phyloP scores from a whole-genome alignment of 2,329 filamentous ascomycete species.

The Phaeoacremonium minimum region DNA sequence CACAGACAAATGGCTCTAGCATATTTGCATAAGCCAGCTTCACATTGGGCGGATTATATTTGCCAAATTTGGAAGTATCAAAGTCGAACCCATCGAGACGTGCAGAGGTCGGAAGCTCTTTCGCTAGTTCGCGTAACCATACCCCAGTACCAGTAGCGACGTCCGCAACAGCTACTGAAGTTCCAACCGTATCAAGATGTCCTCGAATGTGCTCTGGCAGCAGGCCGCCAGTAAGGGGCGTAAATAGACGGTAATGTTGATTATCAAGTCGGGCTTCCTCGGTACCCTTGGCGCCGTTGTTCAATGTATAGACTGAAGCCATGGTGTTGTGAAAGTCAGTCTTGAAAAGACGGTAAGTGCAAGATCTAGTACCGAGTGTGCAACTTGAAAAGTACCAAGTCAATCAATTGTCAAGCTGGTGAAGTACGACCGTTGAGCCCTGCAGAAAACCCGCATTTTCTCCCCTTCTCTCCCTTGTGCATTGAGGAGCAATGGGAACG shows the following conservation, averaged over 20 bases:
- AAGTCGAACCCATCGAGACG: constrained; percentile 12
- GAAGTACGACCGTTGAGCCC: too few species aligned
- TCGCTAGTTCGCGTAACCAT: constrained; percentile 13
- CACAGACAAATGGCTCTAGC: constrained; percentile 8
- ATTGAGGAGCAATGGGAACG: too few species aligned
- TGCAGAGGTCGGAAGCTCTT: constrained; percentile 5
- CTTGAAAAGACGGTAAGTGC: too few species aligned
- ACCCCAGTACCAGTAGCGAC: constrained; percentile 13
- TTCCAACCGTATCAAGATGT: not conserved
- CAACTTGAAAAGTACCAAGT: too few species aligned
- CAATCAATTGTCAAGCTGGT: too few species aligned
- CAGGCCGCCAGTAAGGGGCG: not conserved
- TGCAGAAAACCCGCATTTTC: too few species aligned
- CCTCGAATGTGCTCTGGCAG: not conserved
- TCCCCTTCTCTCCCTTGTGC: too few species aligned
- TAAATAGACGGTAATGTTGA: not conserved
- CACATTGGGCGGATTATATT: constrained; percentile 9
- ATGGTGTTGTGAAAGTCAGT: too few species aligned
- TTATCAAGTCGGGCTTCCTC: not conserved
- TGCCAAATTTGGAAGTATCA: constrained; percentile 12
- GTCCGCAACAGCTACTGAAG: constrained; percentile 9
- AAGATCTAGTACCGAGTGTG: too few species aligned
- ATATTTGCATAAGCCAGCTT: constrained; percentile 5
- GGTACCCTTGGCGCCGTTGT: not conserved
- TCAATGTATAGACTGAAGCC: not conserved